Evolutionary conservation across 2,329 filamentous ascomycete genomes (phyloP).

Genomic region (Samsoniella hepiali): DNA sequence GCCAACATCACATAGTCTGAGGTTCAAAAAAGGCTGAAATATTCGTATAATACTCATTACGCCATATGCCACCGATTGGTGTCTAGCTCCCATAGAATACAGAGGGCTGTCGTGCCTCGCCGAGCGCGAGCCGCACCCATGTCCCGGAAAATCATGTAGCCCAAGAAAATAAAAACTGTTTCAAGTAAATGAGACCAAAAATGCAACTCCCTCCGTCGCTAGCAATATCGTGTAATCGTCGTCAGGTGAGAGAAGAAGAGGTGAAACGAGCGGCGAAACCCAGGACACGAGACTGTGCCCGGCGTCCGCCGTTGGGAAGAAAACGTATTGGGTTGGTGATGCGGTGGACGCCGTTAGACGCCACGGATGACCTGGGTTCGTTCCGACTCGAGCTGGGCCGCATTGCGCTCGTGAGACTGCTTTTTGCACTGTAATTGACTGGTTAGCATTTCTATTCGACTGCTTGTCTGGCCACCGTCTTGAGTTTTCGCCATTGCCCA

Average conservation of each 20-base stretch:
- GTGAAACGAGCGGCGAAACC: no score
- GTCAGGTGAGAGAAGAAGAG: neutral
- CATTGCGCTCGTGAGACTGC: conserved; percentile 91
- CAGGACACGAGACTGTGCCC: neutral
- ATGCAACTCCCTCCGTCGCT: conserved; percentile 11
- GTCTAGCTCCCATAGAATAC: conserved; percentile 19
- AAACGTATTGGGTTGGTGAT: no score
- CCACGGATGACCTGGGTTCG: conserved; percentile 92
- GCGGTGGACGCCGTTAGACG: conserved; percentile 51
- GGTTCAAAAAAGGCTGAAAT: neutral
- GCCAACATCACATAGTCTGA: no score
- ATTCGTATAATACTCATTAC: conserved; percentile 3
- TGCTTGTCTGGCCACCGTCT: no score
- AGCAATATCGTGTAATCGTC: conserved; percentile 15
- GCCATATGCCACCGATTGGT: conserved; percentile 4
- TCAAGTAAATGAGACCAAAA: conserved; percentile 9
- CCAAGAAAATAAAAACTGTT: conserved; percentile 12
- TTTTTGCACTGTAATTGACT: conserved; percentile 72
- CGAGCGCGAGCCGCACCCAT: neutral
- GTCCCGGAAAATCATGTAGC: conserved; percentile 5
- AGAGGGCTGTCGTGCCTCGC: neutral
- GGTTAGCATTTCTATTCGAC: conserved; percentile 13
- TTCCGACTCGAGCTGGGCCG: conserved; percentile 86
- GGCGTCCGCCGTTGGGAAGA: neutral
- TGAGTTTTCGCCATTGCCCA: neutral